A percentile compares a stretch with the other conserved stretches of the same genome.
phyloP scores from a whole-genome alignment of 2,329 filamentous ascomycete genomes.

The Trichoderma lentiforme region DNA sequence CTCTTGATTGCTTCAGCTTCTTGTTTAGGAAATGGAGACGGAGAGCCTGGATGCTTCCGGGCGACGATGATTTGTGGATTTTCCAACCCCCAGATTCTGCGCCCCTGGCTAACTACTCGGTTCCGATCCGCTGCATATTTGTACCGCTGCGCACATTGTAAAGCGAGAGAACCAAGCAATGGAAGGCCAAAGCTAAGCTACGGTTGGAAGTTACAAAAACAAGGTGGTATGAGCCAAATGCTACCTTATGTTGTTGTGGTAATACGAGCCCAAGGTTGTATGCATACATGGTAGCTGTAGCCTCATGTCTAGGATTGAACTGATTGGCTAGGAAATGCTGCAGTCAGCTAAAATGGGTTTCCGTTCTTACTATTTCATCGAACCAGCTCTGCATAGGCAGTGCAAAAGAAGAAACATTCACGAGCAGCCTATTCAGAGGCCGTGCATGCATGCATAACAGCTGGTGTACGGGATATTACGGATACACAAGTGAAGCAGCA shows the following conservation, averaged over 20 bases:
- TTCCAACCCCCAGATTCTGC: slow-evolving; percentile 6
- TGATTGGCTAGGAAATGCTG: not conserved
- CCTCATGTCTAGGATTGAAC: not conserved
- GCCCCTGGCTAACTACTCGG: not conserved
- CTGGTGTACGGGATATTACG: not conserved
- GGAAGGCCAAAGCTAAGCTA: not conserved
- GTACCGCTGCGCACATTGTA: no score
- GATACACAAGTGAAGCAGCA: not conserved
- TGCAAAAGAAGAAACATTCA: not conserved
- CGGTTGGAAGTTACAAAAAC: not conserved
- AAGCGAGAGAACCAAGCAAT: not conserved
- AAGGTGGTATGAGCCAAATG: not conserved
- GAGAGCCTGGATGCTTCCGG: not conserved
- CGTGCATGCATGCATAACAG: not conserved
- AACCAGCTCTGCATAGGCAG: not conserved
- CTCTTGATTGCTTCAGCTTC: not conserved
- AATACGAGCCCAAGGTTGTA: not conserved
- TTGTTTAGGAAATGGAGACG: not conserved
- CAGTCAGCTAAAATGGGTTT: not conserved
- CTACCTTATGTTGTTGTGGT: not conserved
- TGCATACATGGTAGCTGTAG: not conserved
- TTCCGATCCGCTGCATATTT: not conserved
- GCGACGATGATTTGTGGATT: slow-evolving; percentile 1
- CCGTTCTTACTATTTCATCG: not conserved
- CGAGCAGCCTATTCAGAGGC: not conserved